Base-by-base conservation (phyloP, 1,284 basidiomycete genomes). In the Cystobasidium pallidum region DNA sequence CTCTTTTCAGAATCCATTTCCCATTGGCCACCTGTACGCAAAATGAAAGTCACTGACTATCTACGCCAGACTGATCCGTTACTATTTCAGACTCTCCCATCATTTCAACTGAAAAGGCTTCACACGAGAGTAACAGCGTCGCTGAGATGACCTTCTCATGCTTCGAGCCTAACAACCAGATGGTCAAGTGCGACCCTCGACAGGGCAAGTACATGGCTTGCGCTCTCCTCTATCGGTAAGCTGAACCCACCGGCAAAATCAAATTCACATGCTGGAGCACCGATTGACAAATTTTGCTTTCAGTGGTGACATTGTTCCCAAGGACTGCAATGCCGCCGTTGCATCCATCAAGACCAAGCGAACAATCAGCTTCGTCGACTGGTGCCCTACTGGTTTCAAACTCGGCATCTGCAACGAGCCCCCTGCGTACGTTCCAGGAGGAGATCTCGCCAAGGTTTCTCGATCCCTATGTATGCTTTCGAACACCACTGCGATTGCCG, bases 321-420 rank as follows among this genome's bases (percentile, higher is more conserved):
- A 97, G 86, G 95, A 98, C 81, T 91, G 90, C 80, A 92, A 94
- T 79, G 88, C 91, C 74, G 94, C 95, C 73, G 91, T 98, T 77
- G 89, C 91, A 70, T 90, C 87, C 79, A 92, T 98, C 85, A 97
- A 95, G 87, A 97, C 94, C 75, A 95, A 94, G 86, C 88, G 90
- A 78, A 94, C 93, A 36, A 97, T 99, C 80, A 94, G 96, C 81
- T 94, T 94, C 79, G 82, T 83, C 77, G 95, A 99, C 82, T 99
- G 95, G 95, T 98, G 95, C 84, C 93, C 94, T 61, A 97, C 94
- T 88, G 94, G 81, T 88, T 97, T 90, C 95, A 96, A 87, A 87
- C 87, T 77, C 58, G 78, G 78, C 80, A 66, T 73, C 75, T 64
- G 66, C 32, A 72, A 72, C 66, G 72, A 75, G 62, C 74, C 95